Base-by-base conservation (phyloP, 1,284 basidiomycete genomes). In the Chondrostereum purpureum region DNA sequence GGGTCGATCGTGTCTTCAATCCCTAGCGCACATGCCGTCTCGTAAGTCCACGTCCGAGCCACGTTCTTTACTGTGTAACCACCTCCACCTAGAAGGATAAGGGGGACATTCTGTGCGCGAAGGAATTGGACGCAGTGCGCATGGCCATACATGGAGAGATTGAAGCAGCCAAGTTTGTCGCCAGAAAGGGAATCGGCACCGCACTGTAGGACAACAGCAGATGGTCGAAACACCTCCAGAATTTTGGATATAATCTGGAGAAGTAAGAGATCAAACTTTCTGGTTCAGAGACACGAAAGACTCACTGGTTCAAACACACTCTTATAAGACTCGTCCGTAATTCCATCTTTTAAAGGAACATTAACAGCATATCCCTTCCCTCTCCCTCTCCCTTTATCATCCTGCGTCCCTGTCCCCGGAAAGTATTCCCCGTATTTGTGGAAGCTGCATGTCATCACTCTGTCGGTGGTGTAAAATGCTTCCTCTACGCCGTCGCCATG, bases 401-500 rank as follows among this genome's bases (percentile, higher is more conserved):
- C 79, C 45, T 89, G 83, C 3, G 86, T 85, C 2, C 92, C 91
- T 0, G 93, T 96, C 1, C 94, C 94, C 1, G 95, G 95, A 63
- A 99, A 99, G 65, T 92, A 99, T 58, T 97, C 93, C 17, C 95
- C 94, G 58, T 88, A 97, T 60, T 93, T 92, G 73, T 99, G 96
- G 62, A 99, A 96, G 34, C 88, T 88, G 61, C 83, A 84, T 2
- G 95, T 98, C 86, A 98, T 92, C 55, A 99, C 95, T 43, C 95
- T 75, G 62, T 99, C 89, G 2, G 92, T 97, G 18, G 91, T 93
- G 65, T 97, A 98, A 70, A 99, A 99, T 1, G 95, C 96, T 62
- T 99, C 95, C 58, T 99, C 95, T 24, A 99, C 95, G 14, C 95
- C 96, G 60, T 99, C 96, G 5, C 95, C 95, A 58, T 99, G 95